phyloP scores from a whole-genome alignment of 352 stramenopile genomes.

The Globisporangium heterothallicum region DNA sequence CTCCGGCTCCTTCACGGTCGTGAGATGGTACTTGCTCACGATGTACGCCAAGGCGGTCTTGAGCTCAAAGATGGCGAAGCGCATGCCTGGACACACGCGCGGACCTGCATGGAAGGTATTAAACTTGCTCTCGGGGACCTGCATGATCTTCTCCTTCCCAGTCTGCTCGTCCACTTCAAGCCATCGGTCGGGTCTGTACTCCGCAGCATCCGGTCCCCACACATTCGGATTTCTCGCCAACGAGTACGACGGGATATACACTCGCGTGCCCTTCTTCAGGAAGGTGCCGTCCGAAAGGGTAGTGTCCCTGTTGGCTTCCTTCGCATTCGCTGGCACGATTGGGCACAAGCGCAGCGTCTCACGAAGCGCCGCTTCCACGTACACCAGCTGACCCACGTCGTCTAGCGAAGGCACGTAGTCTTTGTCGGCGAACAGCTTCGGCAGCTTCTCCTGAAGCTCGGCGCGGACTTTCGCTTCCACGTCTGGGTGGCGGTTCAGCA shows the following conservation, averaged over 20 bases:
- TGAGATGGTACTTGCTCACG: constrained; percentile 39
- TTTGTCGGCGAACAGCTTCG: constrained; percentile 19
- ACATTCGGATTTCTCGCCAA: constrained; percentile 37
- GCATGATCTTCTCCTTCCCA: constrained; percentile 13
- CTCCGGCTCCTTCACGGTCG: constrained; percentile 29
- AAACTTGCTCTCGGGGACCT: constrained; percentile 19
- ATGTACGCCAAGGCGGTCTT: constrained; percentile 24
- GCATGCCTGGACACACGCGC: constrained; percentile 41
- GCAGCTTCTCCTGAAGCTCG: constrained; percentile 42
- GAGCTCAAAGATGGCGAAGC: constrained; percentile 48
- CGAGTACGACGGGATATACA: constrained; percentile 51
- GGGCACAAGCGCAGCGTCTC: constrained; percentile 69
- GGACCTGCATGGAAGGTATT: constrained; percentile 36
- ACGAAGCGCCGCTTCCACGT: constrained; percentile 48
- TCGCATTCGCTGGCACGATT: constrained; percentile 48
- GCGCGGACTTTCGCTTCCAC: constrained; percentile 35
- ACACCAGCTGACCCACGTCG: constrained; percentile 45
- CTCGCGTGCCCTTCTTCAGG: constrained; percentile 36
- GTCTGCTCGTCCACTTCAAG: constrained; percentile 33
- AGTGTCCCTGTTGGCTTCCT: constrained; percentile 47
- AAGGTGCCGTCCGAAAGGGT: constrained; percentile 51
- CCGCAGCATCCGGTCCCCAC: constrained; percentile 38
- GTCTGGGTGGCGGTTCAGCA: constrained; percentile 54
- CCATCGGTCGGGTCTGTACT: constrained; percentile 54
- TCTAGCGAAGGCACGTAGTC: constrained; percentile 36